phyloP scores from a whole-genome alignment of 768 basidiomycete genomes.

The Asterophora parasitica region DNA sequence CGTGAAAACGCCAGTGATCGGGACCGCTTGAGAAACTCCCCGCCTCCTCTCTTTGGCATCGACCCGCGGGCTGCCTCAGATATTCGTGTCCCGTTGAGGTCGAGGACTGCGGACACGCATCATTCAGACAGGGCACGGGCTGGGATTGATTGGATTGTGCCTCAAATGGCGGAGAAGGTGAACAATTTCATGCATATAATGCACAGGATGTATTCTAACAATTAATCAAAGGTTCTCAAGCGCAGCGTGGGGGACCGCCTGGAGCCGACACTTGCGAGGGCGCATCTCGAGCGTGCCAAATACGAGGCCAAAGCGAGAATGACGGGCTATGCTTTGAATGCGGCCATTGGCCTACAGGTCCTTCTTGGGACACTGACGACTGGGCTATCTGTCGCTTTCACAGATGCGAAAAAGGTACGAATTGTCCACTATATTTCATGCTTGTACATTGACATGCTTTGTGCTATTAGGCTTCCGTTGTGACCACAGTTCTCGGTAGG shows the following conservation, averaged over 20 bases:
- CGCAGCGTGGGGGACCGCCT: conserved; percentile 49
- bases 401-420: conserved; percentile 36
- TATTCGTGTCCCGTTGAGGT: conserved; percentile 8
- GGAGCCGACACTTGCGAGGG: conserved; percentile 46
- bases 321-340: conserved; percentile 34
- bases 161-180: conserved; percentile 14
- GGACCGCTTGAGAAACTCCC: conserved; percentile 8
- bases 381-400: conserved; percentile 48
- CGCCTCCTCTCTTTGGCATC: conserved; percentile 12
- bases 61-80: conserved; percentile 3
- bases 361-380: conserved; percentile 65
- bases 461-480: conserved; percentile 28
- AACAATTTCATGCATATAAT: not conserved
- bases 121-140: conserved; percentile 20
- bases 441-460: not conserved
- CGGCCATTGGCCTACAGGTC: conserved; percentile 61
- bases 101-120: conserved; percentile 13
- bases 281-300: conserved; percentile 40
- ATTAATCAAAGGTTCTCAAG: conserved; percentile 12
- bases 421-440: not conserved
- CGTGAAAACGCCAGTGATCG: not conserved
- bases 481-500: conserved; percentile 35
- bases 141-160: conserved; percentile 37
- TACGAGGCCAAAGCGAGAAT: conserved; percentile 42
- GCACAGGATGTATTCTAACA: too few species aligned